Evolutionary conservation across 176 grass and related monocot species (phyloP), one percentile per base, ranked within the genome.

Genomic region (Juncus inflexus): DNA sequence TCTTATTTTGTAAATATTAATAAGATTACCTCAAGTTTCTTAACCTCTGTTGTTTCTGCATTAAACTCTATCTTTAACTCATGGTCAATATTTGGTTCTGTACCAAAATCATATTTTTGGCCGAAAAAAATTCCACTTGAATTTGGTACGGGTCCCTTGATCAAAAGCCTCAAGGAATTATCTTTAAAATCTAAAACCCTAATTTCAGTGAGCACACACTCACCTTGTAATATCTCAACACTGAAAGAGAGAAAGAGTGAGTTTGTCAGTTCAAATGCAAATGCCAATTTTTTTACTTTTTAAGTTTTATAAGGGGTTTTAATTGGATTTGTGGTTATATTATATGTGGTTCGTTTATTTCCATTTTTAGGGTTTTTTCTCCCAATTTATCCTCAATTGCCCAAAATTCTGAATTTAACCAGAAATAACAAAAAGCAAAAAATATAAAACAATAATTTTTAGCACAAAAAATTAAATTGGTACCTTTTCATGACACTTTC

Each of bases 41-140:
- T 89, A 61, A 79, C 51, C 64, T 97, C 85, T 77, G 75, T 86
- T 49, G 10, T 96, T 66, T 41, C 72, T 67, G 86, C 85, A 37
- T 58, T 64, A 66, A 91, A 35, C 81, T 97, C 87, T 82, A 97
- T 74, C 9, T 79, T 73, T 66, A 97, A 72, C 67, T 97, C 92
- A 58, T 91, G 92, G 28, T 97, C 84, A 63, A 80, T 66, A 84
- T 49, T 74, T 49, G 79, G 69, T 70, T 89, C 83, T 55, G 85
- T 49, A 50, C 47, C 10, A 42, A 42, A 86, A 81, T 89, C 78
- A 70, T 83, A 42, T 9, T 79, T 81, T 40, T 84, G 85, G 63
- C 77, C 83, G 64, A 86, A 63, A 77, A 82, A 10, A 72, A 79
- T 28, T 47, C 37, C 66, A 61, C 86, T 84, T 8, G 79, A 51